These are phyloP conservation scores for Podila horticola DNA, from an alignment of 192 early-diverging fungal genomes.

Conservation along the genomic window DNA sequence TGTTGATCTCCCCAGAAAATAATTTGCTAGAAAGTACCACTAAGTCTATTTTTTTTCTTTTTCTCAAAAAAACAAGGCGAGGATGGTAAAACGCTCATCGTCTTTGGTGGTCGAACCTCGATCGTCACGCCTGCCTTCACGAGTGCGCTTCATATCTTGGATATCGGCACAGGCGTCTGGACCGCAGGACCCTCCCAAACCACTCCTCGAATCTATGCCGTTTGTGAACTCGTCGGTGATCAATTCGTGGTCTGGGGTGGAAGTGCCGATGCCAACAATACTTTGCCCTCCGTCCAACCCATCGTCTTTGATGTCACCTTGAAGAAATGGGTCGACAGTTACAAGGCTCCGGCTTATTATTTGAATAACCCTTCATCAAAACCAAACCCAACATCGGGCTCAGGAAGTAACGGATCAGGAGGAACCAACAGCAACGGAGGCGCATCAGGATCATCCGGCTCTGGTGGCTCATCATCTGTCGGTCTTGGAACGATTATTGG, in stretches of 20 bases:
- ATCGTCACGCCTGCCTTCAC: constrained; percentile 9
- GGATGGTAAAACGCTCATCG: background rate
- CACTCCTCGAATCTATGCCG: constrained; percentile 9
- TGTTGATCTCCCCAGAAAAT: background rate
- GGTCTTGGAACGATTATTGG: constrained; percentile 7
- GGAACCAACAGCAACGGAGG: background rate
- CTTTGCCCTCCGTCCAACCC: constrained; percentile 1
- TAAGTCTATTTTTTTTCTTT: background rate
- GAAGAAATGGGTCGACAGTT: constrained; percentile 10
- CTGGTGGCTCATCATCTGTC: background rate
- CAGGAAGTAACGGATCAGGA: constrained; percentile 1
- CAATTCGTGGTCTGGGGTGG: constrained; percentile 17
- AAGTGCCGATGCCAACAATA: constrained; percentile 10
- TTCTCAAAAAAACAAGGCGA: background rate
- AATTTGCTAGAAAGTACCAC: background rate
- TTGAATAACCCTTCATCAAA: constrained; percentile 3
- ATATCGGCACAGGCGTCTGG: constrained; percentile 6
- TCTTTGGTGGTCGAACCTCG: constrained; percentile 17
- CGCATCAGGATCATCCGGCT: background rate
- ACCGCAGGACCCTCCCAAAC: constrained; percentile 1
- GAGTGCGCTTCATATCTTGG: constrained; percentile 3
- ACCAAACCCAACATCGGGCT: background rate
- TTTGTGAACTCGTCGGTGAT: constrained; percentile 5
- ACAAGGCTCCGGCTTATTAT: constrained; percentile 10
- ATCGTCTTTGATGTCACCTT: constrained; percentile 14